A percentile compares a stretch with the other conserved stretches of the same genome.
Evolutionary conservation across 176 grass and related monocot species (phyloP).

Genomic region (Rhipidocladum racemiflorum): DNA sequence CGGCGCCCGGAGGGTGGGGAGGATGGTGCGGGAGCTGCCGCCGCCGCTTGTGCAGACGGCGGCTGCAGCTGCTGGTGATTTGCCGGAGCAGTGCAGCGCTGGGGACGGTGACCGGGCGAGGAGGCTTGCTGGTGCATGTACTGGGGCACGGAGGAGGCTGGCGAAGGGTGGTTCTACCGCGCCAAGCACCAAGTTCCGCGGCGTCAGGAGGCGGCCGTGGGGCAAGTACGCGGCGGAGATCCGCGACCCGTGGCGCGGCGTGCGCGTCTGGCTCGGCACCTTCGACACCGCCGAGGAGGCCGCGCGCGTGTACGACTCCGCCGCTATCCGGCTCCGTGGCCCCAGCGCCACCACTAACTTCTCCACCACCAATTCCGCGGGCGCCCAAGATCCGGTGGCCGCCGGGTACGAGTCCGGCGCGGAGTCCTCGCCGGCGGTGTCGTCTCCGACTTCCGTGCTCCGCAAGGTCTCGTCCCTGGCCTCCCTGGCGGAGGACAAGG

Average conservation of each 20-base stretch:
- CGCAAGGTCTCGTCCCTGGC: slow-evolving; percentile 55
- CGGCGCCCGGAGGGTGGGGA: slow-evolving; percentile 44
- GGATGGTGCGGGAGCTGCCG: slow-evolving; percentile 47
- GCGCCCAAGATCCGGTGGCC: background rate
- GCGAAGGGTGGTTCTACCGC: background rate
- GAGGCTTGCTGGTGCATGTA: background rate
- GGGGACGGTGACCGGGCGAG: slow-evolving; percentile 24
- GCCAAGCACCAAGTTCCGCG: slow-evolving; percentile 63
- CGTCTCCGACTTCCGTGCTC: slow-evolving; percentile 86
- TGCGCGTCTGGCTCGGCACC: slow-evolving; percentile 92
- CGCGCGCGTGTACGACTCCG: slow-evolving; percentile 73
- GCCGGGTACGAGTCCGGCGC: slow-evolving; percentile 63
- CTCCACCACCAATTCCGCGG: background rate
- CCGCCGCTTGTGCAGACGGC: background rate
- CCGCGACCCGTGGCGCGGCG: slow-evolving; percentile 77
- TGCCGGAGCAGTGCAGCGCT: slow-evolving; percentile 33
- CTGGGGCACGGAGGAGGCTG: slow-evolving; percentile 12
- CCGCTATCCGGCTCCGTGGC: slow-evolving; percentile 66
- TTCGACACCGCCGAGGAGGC: slow-evolving; percentile 94
- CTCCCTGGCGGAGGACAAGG: slow-evolving; percentile 38
- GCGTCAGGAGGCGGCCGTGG: slow-evolving; percentile 79
- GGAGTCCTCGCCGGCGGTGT: slow-evolving; percentile 53
- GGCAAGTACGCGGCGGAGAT: slow-evolving; percentile 90
- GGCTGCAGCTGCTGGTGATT: background rate
- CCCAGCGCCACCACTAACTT: slow-evolving; percentile 62